Evolutionary conservation across 495 filamentous ascomycete genomes (phyloP).

Genomic region (Mytilinidion resinicola): DNA sequence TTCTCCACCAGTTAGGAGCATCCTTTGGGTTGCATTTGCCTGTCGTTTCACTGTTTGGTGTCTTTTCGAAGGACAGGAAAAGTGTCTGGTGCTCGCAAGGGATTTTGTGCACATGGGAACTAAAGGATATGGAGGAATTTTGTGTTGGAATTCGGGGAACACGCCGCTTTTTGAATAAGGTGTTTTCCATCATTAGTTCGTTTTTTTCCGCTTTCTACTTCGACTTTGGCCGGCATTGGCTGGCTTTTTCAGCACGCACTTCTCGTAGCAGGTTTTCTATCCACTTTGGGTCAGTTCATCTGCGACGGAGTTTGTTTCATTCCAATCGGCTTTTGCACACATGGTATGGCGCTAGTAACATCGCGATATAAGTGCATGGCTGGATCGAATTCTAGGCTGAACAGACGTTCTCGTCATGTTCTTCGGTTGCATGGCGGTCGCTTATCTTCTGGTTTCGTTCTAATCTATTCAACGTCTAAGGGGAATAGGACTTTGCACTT

Average conservation of each 20-base stretch:
- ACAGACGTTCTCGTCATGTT: constrained; percentile 6
- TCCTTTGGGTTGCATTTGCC: constrained; percentile 20
- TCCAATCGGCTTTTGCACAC: constrained; percentile 21
- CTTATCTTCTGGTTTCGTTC: constrained; percentile 3
- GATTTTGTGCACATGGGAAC: constrained; percentile 14
- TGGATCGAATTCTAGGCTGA: constrained; percentile 20
- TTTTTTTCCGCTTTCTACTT: background rate
- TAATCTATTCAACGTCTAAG: background rate
- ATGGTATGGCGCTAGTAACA: constrained; percentile 23
- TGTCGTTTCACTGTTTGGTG: constrained; percentile 3
- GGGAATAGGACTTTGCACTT: too few relatives aligned
- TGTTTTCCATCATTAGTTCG: background rate
- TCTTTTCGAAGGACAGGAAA: constrained; percentile 20
- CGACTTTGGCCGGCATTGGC: background rate
- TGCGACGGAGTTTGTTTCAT: constrained; percentile 21
- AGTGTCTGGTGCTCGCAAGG: background rate
- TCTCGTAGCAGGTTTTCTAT: constrained; percentile 16
- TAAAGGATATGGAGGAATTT: background rate
- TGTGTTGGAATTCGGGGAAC: background rate
- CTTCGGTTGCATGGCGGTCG: constrained; percentile 26
- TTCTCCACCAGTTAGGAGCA: constrained; percentile 3
- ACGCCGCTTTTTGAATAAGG: too few relatives aligned
- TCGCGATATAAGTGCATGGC: constrained; percentile 22
- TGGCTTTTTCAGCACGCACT: constrained; percentile 1
- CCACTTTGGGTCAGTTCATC: constrained; percentile 17